phyloP scores from a whole-genome alignment of 208 protist species.

The Trypanosoma lewisi region DNA sequence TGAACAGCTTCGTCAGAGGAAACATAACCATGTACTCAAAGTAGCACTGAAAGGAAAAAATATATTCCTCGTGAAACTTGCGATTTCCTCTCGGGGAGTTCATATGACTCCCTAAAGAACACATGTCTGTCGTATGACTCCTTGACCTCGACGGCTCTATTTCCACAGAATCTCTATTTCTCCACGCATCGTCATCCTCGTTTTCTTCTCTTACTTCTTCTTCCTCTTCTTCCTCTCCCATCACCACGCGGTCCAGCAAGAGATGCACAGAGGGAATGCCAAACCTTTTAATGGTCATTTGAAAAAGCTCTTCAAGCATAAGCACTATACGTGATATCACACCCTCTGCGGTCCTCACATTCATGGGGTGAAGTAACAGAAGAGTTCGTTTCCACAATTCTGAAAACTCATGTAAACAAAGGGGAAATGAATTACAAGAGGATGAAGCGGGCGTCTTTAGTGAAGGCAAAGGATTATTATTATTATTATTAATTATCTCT shows the following conservation, averaged over 20 bases:
- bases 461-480: no score
- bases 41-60: slow-evolving; percentile 12
- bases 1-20: slow-evolving; percentile 25
- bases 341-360: slow-evolving; percentile 1
- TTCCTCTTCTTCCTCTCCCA: no score
- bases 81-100: background rate
- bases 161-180: background rate
- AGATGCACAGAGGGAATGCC: slow-evolving; percentile 23
- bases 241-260: slow-evolving; percentile 14
- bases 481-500: no score
- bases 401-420: slow-evolving; percentile 8
- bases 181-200: no score
- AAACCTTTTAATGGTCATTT: slow-evolving; percentile 9
- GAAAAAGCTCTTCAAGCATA: slow-evolving; percentile 25
- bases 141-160: background rate
- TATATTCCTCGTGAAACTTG: slow-evolving; percentile 1
- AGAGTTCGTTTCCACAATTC: slow-evolving; percentile 23
- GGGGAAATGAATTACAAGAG: slow-evolving; percentile 3
- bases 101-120: slow-evolving; percentile 13
- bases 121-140: slow-evolving; percentile 16
- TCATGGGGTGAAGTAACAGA: background rate
- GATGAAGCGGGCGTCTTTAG: no score
- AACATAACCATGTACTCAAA: slow-evolving; percentile 26
- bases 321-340: slow-evolving; percentile 9
- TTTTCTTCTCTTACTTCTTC: no score